Base-by-base conservation (phyloP, 1,284 basidiomycete genomes). In the Tilletia setariae region DNA sequence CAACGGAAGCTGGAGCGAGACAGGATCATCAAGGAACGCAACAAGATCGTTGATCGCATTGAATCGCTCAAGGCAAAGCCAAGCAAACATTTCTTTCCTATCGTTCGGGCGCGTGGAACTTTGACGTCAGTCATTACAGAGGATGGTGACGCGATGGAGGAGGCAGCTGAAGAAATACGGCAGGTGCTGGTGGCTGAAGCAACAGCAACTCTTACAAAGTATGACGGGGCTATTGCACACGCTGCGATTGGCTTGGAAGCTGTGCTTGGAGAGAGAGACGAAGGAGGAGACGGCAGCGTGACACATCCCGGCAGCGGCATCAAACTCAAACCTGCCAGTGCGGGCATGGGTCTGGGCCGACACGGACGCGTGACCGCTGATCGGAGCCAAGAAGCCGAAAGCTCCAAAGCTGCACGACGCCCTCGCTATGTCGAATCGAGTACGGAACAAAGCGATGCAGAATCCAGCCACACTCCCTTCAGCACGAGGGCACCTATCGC, bases 1-100 rank as follows among this genome's bases (percentile, higher is more conserved):
- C 56, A 61, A 30, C 56, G 56, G 13, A 61, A 61, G 28, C 28
- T 61, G 28, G 56, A 61, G 28, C 28, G 56, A 7, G 56, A 61
- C 56, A 61, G 35, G 30, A 11, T 61, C 25, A 40, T 61, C 56
- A 61, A 61, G 28, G 56, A 61, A 32, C 56, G 56, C 56, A 61
- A 61, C 56, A 61, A 35, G n/a, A 30, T 61, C 2, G 56, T 8
- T 8, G 56, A 61, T n/a, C 56, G 56, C 15, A 61, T 61, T 30
- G 56, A 61, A 30, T 35, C 11, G 56, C 28, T 61, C 11, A 61
- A 35, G 21, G 35, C 56, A n/a, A 13, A 7, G 16, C 30, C 28
- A 32, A 61, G 56, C 56, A 61, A 61, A 30, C 56, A 32, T 15
- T 61, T 61, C 28, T 61, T 61, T n/a, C 56, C 25, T 16, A 61